Base-by-base conservation (phyloP, 139 green algal species). In the Trebouxia sp. region DNA sequence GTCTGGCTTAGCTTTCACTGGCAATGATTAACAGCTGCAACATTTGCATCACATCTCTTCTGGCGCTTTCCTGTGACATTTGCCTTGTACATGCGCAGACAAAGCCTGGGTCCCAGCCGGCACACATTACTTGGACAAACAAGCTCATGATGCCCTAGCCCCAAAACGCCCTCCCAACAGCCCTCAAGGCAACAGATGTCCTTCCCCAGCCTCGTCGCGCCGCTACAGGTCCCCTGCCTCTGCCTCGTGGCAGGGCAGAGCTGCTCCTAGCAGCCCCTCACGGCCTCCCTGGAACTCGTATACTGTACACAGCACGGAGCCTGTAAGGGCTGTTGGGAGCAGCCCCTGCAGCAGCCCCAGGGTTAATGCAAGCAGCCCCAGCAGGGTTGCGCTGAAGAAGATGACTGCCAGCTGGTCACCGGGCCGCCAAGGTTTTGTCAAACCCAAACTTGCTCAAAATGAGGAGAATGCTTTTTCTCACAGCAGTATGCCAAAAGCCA, bases 341-440 rank as follows among this genome's bases (percentile, higher is more conserved):
- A 72, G 62, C 62, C 62, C 62, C 9, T 12, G 62, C 28, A 7
- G 20, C n/a, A 72, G 62, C 32, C 62, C 32, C 15, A 72, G 32
- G n/a, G n/a, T n/a, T n/a, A n/a, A n/a, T n/a, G n/a, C n/a, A n/a
- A n/a, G n/a, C n/a, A n/a, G n/a, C 32, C 62, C 32, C 15, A 72
- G 32, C 12, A 45, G 62, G 62, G 32, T 12, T 42, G 28, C 42
- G 62, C 62, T 72, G 62, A 72, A 72, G 62, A 72, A 72, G 62
- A 72, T 72, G 62, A 72, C 62, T 45, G 62, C 62, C 32, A 72
- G 62, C 62, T 72, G 62, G 62, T 72, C 62, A 0, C 62, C 62
- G 15, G 62, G 62, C 32, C 32, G 62, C 17, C 9, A 43, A 0
- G 62, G 62, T 11, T 72, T 72, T 72, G 62, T 72, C 12, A 72